Base-by-base conservation (phyloP, 495 filamentous ascomycete genomes). In the Oidiodendron maius region DNA sequence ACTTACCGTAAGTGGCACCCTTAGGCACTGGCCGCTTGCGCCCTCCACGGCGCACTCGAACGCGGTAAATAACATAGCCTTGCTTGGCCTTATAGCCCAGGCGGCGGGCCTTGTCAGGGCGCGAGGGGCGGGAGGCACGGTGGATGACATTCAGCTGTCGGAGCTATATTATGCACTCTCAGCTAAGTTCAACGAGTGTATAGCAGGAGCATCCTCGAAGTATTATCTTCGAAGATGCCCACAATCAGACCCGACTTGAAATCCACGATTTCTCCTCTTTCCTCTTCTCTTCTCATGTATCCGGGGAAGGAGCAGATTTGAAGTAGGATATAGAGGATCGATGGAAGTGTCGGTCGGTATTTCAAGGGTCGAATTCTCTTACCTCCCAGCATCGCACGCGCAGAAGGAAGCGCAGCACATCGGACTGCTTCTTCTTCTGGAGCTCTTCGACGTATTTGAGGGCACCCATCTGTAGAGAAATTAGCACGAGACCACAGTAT, bases 1-100 rank as follows among this genome's bases (percentile, higher is more conserved):
- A 63, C 85, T 60, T 77, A 94, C 91, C 93, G 71, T 90, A 98
- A 61, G 93, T 98, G 72, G 93, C 93, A 81, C 93, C 93, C 89
- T 97, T 98, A 63, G 85, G 79, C 39, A 82, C 90, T 58, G 93
- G 93, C 68, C 76, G 77, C 89, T 98, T 98, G 76, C 93, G 86
- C 59, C 93, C 93, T 82, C 93, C 93, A 68, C 93, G 84, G 68
- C 93, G 85, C 58, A 98, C 93, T 69, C 93, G 91, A 64, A 94
- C 79, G 68, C 93, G 93, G 82, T 98, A 98, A 86, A 98, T 87
- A 68, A 96, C 93, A 83, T 96, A 98, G 72, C 93, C 93, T 76
- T 98, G 93, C 87, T 98, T 98, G 75, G 94, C 91, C 86, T 98
- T 98, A 86, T 97, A 98, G 61, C 93, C 93, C 58, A 98, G 87